Evolutionary conservation across 768 basidiomycete species (phyloP).

Genomic region (Fomitopsis serialis): DNA sequence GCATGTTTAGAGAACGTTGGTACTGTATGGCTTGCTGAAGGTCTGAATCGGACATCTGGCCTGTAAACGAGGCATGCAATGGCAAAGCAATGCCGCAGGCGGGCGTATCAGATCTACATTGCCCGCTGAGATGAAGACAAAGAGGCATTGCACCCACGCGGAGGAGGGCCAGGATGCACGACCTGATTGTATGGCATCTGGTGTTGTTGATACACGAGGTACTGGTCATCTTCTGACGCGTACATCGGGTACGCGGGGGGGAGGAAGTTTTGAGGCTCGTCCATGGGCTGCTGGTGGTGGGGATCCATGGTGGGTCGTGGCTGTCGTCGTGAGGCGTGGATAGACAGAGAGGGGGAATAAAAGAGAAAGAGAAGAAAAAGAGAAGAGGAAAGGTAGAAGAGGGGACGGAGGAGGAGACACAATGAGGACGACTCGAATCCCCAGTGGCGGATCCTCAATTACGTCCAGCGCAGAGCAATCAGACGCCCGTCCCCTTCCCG

Average conservation of each 20-base stretch:
- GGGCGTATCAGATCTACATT: constrained; percentile 50
- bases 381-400: constrained; percentile 25
- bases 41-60: constrained; percentile 60
- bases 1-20: constrained; percentile 45
- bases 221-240: constrained; percentile 26
- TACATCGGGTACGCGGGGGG: constrained; percentile 29
- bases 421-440: constrained; percentile 20
- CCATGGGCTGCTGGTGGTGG: constrained; percentile 20
- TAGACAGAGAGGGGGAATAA: constrained; percentile 20
- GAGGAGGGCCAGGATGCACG: constrained; percentile 48
- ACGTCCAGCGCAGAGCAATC: constrained; percentile 16
- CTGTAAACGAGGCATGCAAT: constrained; percentile 42
- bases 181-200: constrained; percentile 56
- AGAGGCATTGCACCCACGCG: constrained; percentile 60
- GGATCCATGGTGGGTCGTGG: constrained; percentile 17
- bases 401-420: constrained; percentile 24
- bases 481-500: constrained; percentile 10
- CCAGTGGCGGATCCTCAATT: constrained; percentile 22
- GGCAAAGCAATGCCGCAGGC: constrained; percentile 19
- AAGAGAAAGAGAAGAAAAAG: constrained; percentile 30
- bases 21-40: constrained; percentile 62
- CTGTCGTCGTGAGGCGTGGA: constrained; percentile 18
- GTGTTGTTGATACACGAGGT: constrained; percentile 33
- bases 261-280: constrained; percentile 26
- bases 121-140: constrained; percentile 31